phyloP scores from a whole-genome alignment of 345 rosid species.

The Physaria fendleri region DNA sequence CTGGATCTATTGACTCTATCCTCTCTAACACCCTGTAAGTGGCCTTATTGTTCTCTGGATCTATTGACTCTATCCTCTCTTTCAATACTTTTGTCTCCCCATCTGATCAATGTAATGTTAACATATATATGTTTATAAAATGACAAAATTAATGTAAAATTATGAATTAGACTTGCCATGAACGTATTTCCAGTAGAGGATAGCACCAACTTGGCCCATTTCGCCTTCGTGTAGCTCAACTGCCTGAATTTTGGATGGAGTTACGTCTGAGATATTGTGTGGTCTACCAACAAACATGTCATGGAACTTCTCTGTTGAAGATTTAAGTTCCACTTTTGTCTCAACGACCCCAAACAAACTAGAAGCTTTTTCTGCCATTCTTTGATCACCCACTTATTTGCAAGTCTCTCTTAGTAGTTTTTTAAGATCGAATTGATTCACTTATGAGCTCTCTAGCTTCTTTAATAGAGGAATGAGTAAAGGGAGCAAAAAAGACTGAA shows the following conservation, averaged over 20 bases:
- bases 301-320: slow-evolving; percentile 17
- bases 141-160: too few species aligned
- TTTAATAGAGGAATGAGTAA: neutral
- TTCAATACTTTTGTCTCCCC: slow-evolving; percentile 8
- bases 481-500: neutral
- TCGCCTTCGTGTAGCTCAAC: slow-evolving; percentile 35
- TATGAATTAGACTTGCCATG: slow-evolving; percentile 4
- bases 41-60: slow-evolving; percentile 2
- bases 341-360: slow-evolving; percentile 19
- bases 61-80: too few species aligned
- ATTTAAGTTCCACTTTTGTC: slow-evolving; percentile 16
- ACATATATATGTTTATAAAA: neutral
- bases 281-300: slow-evolving; percentile 31
- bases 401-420: neutral
- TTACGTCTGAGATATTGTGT: slow-evolving; percentile 24
- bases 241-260: slow-evolving; percentile 17
- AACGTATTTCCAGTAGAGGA: slow-evolving; percentile 30
- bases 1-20: too few species aligned
- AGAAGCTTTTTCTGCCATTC: slow-evolving; percentile 9
- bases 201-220: slow-evolving; percentile 27
- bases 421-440: neutral
- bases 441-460: neutral
- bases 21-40: slow-evolving; percentile 8
- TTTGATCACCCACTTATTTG: neutral
- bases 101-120: slow-evolving; percentile 4